These are phyloP conservation scores for Sanghuangporus weigelae DNA, from an alignment of 1,284 basidiomycete species.

Conservation along the genomic window DNA sequence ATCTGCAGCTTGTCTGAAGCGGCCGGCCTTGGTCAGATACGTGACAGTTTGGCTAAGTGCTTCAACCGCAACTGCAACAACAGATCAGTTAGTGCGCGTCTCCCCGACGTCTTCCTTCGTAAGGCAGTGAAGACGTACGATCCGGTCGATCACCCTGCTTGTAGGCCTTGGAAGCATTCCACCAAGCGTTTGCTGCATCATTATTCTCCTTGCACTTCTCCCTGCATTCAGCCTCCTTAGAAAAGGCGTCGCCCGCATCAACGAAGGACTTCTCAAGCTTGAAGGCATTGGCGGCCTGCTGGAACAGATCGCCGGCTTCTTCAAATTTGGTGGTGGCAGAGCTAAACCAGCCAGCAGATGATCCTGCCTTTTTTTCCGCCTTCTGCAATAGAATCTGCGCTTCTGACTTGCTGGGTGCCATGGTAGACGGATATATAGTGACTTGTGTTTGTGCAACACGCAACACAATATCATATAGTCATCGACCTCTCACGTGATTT, in stretches of 20 bases:
- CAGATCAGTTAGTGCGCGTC: slow-evolving; percentile 7
- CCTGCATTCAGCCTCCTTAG: slow-evolving; percentile 87
- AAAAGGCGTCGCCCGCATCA: slow-evolving; percentile 84
- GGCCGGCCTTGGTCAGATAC: slow-evolving; percentile 79
- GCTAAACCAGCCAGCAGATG: slow-evolving; percentile 84
- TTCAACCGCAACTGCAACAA: slow-evolving; percentile 75
- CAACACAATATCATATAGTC: not conserved
- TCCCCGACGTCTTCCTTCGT: slow-evolving; percentile 11
- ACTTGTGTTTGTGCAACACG: not conserved
- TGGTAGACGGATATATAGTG: slow-evolving; percentile 18
- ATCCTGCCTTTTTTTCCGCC: slow-evolving; percentile 88
- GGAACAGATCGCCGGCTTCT: slow-evolving; percentile 92
- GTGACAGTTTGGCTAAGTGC: slow-evolving; percentile 85
- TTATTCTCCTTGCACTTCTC: slow-evolving; percentile 81
- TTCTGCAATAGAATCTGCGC: slow-evolving; percentile 73
- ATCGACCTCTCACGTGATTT: not conserved
- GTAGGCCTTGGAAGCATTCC: slow-evolving; percentile 93
- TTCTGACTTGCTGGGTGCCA: slow-evolving; percentile 48
- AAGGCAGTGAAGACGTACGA: slow-evolving; percentile 43
- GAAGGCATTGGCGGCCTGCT: slow-evolving; percentile 92
- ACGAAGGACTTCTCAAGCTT: slow-evolving; percentile 92
- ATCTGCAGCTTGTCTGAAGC: slow-evolving; percentile 97
- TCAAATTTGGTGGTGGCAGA: slow-evolving; percentile 79
- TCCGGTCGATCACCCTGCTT: slow-evolving; percentile 78
- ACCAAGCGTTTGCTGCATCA: slow-evolving; percentile 95